Conservation (phyloP, 2,329 filamentous ascomycete genomes). For the Lachnellula subtilissima region DNA sequence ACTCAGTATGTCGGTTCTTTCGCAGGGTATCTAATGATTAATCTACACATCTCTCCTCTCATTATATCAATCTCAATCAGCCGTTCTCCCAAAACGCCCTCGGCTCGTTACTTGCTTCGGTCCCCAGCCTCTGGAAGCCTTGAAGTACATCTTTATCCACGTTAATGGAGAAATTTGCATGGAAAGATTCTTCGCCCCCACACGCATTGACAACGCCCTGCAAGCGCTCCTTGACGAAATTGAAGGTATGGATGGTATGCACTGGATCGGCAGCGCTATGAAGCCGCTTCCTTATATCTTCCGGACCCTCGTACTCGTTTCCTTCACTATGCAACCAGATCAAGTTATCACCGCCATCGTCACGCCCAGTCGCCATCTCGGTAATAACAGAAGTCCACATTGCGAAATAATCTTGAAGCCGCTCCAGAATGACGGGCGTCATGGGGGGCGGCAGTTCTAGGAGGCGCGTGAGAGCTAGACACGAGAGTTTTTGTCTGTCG, state of each 20-base stretch:
- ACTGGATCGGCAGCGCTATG: slow-evolving; percentile 59
- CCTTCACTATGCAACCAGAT: slow-evolving; percentile 41
- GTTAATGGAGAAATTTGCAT: slow-evolving; percentile 64
- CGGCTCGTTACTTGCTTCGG: slow-evolving; percentile 1
- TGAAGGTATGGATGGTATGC: slow-evolving; percentile 58
- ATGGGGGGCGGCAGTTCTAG: slow-evolving; percentile 57
- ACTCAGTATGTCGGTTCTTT: background rate
- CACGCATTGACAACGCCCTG: slow-evolving; percentile 51
- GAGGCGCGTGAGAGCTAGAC: slow-evolving; percentile 67
- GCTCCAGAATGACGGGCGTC: slow-evolving; percentile 48
- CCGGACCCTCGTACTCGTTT: slow-evolving; percentile 52
- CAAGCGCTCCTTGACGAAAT: slow-evolving; percentile 60
- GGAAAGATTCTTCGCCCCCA: slow-evolving; percentile 63
- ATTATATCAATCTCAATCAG: background rate
- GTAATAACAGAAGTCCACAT: slow-evolving; percentile 69
- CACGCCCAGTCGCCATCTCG: slow-evolving; percentile 59
- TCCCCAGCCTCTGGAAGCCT: slow-evolving; percentile 49
- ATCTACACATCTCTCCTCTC: background rate
- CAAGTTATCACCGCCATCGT: slow-evolving; percentile 48
- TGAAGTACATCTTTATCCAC: slow-evolving; percentile 68
- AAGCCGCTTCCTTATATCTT: slow-evolving; percentile 48
- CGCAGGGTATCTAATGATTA: background rate
- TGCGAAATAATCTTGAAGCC: slow-evolving; percentile 67
- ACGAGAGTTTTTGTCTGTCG: slow-evolving; percentile 65
- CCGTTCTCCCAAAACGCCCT: slow-evolving; percentile 3